Base-by-base conservation (phyloP, 1,284 basidiomycete species). In the Boletus smithii region DNA sequence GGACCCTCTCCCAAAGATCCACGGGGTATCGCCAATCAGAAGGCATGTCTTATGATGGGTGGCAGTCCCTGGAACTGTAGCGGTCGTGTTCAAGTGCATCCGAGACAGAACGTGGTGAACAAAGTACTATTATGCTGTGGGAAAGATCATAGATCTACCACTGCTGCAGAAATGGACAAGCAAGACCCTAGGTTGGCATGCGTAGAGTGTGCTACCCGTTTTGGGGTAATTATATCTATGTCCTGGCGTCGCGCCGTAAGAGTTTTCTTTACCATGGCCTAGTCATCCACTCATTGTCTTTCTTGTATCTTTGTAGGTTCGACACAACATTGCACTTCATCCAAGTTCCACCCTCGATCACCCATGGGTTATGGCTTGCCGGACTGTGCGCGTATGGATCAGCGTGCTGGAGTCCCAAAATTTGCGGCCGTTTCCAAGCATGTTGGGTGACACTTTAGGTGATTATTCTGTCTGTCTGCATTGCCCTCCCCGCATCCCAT, bases 21-120 rank as follows among this genome's bases (percentile, higher is more conserved):
- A 6, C 14, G 41, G 36, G 24, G 42, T 9, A 56, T 62, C 7
- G 59, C 63, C 29, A 17, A 48, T 22, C 57, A 64, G 14, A 62
- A 61, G 30, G 56, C 55, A 23, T 39, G 45, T 36, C 51, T 54
- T 36, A 29, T 41, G 27, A 60, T 67, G 50, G 67, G 59, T 4
- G 53, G 64, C 16, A 49, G 62, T 18, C 53, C 41, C 39, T 76
- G 72, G 71, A 58, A 46, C 24, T 54, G 70, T 29, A 62, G 63
- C 44, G 46, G 42, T 30, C 50, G 46, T 16, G 47, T 63, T 44
- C 51, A 50, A 29, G 44, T 53, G 13, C 62, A 62, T 36, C 58
- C 56, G 18, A 59, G 40, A 42, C 62, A 50, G 14, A 24, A 43
- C 16, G 38, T 48, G 14, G 52, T 58, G 29, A 45, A 51, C 18